Conservation (phyloP, 768 basidiomycete species). For the Macrolepiota fuliginosa region DNA sequence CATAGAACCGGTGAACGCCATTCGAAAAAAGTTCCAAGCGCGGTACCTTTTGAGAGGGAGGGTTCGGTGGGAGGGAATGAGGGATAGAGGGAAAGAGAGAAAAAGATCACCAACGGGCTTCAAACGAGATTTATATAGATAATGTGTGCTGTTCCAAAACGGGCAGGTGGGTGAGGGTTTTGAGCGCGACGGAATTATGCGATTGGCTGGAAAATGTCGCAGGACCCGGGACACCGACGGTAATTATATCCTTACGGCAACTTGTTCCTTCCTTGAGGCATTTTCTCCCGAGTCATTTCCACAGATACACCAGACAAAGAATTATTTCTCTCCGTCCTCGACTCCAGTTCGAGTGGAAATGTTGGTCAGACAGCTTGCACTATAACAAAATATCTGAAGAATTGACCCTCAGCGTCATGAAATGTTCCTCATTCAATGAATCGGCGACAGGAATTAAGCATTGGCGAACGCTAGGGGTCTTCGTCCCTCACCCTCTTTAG, state of each 20-base stretch:
- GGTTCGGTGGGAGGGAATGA: neutral
- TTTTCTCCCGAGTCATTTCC: slow-evolving; percentile 6
- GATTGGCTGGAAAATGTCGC: slow-evolving; percentile 33
- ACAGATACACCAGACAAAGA: slow-evolving; percentile 6
- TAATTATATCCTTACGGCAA: slow-evolving; percentile 20
- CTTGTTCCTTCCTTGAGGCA: slow-evolving; percentile 5
- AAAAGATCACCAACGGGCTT: neutral
- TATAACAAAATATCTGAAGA: neutral
- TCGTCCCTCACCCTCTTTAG: too few species aligned
- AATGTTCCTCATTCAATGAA: too few species aligned
- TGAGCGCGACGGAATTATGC: slow-evolving; percentile 45
- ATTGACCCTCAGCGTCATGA: too few species aligned
- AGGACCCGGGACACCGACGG: slow-evolving; percentile 32
- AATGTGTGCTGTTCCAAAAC: slow-evolving; percentile 10
- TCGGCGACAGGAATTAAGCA: too few species aligned
- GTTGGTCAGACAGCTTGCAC: neutral
- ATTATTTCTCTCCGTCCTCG: slow-evolving; percentile 15
- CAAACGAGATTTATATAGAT: slow-evolving; percentile 21
- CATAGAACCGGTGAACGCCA: too few species aligned
- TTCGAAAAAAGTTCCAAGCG: too few species aligned
- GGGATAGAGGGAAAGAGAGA: slow-evolving; percentile 7
- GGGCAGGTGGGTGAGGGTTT: slow-evolving; percentile 33
- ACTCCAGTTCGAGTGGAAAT: slow-evolving; percentile 5
- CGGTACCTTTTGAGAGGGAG: slow-evolving; percentile 12
- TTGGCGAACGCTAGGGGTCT: too few species aligned